Evolutionary conservation across 1,284 basidiomycete genomes (phyloP).

Genomic region (Pisolithus thermaeus): DNA sequence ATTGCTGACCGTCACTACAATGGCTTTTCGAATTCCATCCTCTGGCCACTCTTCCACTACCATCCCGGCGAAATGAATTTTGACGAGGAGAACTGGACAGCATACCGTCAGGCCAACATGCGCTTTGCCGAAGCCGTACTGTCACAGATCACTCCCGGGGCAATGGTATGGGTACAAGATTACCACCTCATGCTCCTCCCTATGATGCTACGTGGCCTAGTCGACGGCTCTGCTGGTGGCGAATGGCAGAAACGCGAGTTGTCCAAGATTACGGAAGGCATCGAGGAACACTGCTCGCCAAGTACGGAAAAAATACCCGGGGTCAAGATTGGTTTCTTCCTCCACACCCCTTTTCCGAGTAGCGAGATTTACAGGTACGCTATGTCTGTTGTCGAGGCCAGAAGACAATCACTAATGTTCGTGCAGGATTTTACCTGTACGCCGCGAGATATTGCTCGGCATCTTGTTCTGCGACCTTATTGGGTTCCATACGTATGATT

Average conservation of each 20-base stretch:
- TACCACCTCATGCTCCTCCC: slow-evolving; percentile 98
- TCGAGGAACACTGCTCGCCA: slow-evolving; percentile 47
- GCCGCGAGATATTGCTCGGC: slow-evolving; percentile 93
- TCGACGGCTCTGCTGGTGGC: slow-evolving; percentile 67
- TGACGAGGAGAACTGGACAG: slow-evolving; percentile 96
- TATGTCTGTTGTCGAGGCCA: slow-evolving; percentile 10
- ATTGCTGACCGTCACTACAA: slow-evolving; percentile 98
- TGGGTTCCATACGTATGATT: slow-evolving; percentile 99
- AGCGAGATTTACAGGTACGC: slow-evolving; percentile 92
- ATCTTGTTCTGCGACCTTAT: slow-evolving; percentile 95
- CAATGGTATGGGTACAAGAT: slow-evolving; percentile 99
- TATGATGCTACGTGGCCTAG: slow-evolving; percentile 84
- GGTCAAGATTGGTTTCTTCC: slow-evolving; percentile 95
- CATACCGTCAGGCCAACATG: slow-evolving; percentile 95
- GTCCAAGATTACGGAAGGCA: slow-evolving; percentile 70
- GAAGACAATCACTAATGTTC: slow-evolving; percentile 2
- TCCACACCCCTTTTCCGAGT: slow-evolving; percentile 97
- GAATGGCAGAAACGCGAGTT: slow-evolving; percentile 66
- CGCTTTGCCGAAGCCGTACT: slow-evolving; percentile 88
- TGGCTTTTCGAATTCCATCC: slow-evolving; percentile 97
- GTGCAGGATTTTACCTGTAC: slow-evolving; percentile 87
- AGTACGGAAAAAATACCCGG: slow-evolving; percentile 42
- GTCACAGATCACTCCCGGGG: slow-evolving; percentile 71
- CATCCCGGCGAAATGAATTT: slow-evolving; percentile 99
- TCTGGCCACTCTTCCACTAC: slow-evolving; percentile 99